Conservation (phyloP, 176 grass and related monocot species). For the Thinopyrum elongatum region DNA sequence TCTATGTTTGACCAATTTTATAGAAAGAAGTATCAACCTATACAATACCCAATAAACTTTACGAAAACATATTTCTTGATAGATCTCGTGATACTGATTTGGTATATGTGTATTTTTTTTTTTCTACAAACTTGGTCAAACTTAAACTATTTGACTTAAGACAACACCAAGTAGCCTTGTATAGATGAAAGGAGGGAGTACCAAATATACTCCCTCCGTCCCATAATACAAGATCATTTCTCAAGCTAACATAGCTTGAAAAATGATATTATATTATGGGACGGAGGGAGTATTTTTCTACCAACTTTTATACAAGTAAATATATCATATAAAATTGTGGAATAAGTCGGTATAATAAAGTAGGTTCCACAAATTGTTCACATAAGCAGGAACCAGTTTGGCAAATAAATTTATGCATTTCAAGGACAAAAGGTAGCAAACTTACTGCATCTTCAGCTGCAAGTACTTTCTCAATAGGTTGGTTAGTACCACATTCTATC, state of each 20-base stretch:
- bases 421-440: neutral
- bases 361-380: neutral
- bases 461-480: constrained; percentile 60
- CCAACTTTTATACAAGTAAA: neutral
- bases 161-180: neutral
- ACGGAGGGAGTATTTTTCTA: too few relatives aligned
- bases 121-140: neutral
- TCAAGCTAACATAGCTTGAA: too few relatives aligned
- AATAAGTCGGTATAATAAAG: neutral
- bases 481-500: constrained; percentile 57
- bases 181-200: neutral
- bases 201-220: too few relatives aligned
- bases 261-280: too few relatives aligned
- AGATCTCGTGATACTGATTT: too few relatives aligned
- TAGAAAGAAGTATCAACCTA: neutral
- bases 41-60: neutral
- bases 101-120: neutral
- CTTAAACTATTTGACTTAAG: neutral
- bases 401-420: neutral
- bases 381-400: neutral
- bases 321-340: neutral
- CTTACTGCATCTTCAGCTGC: constrained; percentile 77
- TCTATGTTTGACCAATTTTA: neutral
- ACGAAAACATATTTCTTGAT: too few relatives aligned
- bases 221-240: too few relatives aligned